A percentile compares a stretch with the other conserved stretches of the same genome.
phyloP scores from a whole-genome alignment of 768 basidiomycete species.

The Kwoniella europaea region DNA sequence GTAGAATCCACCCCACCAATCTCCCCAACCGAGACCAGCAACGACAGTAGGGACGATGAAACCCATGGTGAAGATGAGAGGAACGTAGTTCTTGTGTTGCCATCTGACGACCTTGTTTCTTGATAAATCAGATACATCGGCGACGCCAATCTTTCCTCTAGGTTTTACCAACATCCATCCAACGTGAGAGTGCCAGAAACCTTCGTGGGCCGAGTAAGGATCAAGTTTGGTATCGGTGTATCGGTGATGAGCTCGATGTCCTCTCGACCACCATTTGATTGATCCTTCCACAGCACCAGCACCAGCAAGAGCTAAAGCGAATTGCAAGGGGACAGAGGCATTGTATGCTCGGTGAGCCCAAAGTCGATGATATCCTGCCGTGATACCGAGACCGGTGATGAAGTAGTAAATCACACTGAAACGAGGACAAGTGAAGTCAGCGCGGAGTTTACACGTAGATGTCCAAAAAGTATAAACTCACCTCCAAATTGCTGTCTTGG shows the following conservation, averaged over 20 bases:
- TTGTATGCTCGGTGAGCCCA: conserved; percentile 98
- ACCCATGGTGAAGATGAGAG: conserved; percentile 71
- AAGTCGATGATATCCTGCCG: conserved; percentile 84
- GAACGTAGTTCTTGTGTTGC: conserved; percentile 82
- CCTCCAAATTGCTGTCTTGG: conserved; percentile 73
- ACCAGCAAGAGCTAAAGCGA: conserved; percentile 79
- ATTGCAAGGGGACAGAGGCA: conserved; percentile 82
- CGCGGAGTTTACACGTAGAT: neutral
- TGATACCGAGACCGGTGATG: conserved; percentile 81
- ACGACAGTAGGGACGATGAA: conserved; percentile 76
- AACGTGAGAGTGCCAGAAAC: conserved; percentile 82
- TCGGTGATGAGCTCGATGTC: conserved; percentile 95
- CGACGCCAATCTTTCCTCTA: conserved; percentile 82
- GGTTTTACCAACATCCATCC: conserved; percentile 88
- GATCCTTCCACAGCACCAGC: conserved; percentile 95
- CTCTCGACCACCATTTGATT: conserved; percentile 98
- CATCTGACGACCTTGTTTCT: conserved; percentile 79
- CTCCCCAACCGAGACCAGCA: conserved; percentile 81
- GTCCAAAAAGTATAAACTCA: conserved; percentile 23
- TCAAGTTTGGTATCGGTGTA: conserved; percentile 97
- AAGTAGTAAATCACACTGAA: conserved; percentile 73
- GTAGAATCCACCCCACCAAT: conserved; percentile 81
- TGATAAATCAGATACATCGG: conserved; percentile 83
- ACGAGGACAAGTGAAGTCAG: neutral
- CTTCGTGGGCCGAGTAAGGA: conserved; percentile 90